Evolutionary conservation across 495 filamentous ascomycete genomes (phyloP).

Genomic region (Penicillium manginii): DNA sequence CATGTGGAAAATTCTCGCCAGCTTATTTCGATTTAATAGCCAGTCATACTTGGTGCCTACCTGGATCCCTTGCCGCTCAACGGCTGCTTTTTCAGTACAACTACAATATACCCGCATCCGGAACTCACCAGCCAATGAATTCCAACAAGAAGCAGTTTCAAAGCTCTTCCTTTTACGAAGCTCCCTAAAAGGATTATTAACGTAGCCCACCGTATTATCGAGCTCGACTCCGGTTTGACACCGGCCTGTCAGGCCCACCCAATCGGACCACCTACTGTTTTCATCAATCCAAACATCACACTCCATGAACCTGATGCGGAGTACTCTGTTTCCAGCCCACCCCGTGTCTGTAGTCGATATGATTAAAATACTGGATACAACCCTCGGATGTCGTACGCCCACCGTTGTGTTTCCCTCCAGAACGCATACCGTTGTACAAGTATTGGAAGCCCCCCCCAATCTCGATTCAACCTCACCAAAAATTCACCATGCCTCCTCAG

Average conservation of each 20-base stretch:
- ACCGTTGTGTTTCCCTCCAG: background rate
- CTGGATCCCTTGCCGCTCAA: too few relatives aligned
- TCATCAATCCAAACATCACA: conserved; percentile 12
- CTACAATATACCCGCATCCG: too few relatives aligned
- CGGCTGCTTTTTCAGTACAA: too few relatives aligned
- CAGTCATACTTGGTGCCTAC: too few relatives aligned
- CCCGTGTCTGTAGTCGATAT: background rate
- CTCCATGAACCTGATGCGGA: conserved; percentile 2
- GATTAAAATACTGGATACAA: background rate
- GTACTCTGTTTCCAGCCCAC: conserved; percentile 4
- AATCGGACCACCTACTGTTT: conserved; percentile 18
- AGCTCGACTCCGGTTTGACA: background rate
- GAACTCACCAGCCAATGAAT: too few relatives aligned
- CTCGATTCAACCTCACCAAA: background rate
- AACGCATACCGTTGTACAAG: background rate
- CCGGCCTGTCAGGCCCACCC: background rate
- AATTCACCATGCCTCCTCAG: conserved; percentile 24
- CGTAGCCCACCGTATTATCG: background rate
- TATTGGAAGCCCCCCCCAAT: background rate
- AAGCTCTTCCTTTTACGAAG: background rate
- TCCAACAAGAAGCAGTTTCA: too few relatives aligned
- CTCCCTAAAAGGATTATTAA: background rate
- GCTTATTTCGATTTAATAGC: too few relatives aligned
- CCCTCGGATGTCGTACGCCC: background rate
- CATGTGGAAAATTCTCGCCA: too few relatives aligned